Conservation (phyloP, 1,139 yeast genomes). For the Geotrichum cucujoidarum region DNA sequence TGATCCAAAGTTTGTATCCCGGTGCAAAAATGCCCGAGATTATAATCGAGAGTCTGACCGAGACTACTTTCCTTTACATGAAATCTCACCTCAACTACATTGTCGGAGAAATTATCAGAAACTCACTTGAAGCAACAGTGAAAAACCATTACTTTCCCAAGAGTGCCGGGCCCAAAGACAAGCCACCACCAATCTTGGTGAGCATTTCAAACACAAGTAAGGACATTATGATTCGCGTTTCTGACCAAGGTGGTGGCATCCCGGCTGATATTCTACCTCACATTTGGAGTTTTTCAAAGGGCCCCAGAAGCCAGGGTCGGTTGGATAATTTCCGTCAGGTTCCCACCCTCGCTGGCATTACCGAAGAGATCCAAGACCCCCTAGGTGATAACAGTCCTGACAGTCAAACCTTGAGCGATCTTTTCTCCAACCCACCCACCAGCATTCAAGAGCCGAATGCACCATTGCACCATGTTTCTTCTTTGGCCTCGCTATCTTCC, state of each 20-base stretch:
- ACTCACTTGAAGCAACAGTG: slow-evolving; percentile 76
- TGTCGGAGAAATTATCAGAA: slow-evolving; percentile 79
- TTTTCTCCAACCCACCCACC: slow-evolving; percentile 2
- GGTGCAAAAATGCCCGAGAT: slow-evolving; percentile 62
- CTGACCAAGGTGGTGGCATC: slow-evolving; percentile 90
- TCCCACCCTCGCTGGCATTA: slow-evolving; percentile 41
- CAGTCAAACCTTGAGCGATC: not conserved
- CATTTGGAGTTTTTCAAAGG: slow-evolving; percentile 69
- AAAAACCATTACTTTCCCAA: slow-evolving; percentile 36
- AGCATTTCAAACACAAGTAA: slow-evolving; percentile 63
- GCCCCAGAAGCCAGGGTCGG: slow-evolving; percentile 31
- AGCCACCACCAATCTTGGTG: slow-evolving; percentile 65
- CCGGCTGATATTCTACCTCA: slow-evolving; percentile 51
- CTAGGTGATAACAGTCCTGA: not conserved
- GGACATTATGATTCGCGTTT: slow-evolving; percentile 67
- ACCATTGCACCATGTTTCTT: slow-evolving; percentile 35
- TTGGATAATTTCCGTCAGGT: slow-evolving; percentile 34
- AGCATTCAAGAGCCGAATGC: not conserved
- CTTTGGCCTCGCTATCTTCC: slow-evolving; percentile 52
- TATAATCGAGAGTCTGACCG: slow-evolving; percentile 57
- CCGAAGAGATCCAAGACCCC: slow-evolving; percentile 27
- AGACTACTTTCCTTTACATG: slow-evolving; percentile 71
- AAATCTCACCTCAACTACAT: slow-evolving; percentile 81
- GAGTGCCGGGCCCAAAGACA: slow-evolving; percentile 34
- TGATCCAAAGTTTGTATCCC: slow-evolving; percentile 44